phyloP scores from a whole-genome alignment of 2,329 filamentous ascomycete species.

The Diaporthe ilicicola region DNA sequence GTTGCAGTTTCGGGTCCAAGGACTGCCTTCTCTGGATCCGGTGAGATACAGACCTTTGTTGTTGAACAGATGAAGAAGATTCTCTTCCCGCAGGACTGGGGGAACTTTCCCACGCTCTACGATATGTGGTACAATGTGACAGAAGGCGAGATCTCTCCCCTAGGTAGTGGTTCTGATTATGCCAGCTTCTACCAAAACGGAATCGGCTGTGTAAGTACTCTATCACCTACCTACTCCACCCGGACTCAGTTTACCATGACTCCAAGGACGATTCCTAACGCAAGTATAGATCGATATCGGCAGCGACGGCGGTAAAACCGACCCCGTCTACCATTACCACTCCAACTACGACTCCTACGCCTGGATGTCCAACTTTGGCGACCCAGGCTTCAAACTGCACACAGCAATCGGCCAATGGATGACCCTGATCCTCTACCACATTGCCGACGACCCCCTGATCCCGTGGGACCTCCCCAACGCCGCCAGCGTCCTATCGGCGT shows the following conservation, averaged over 20 bases:
- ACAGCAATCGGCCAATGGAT: constrained; percentile 12
- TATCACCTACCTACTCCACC: constrained; percentile 42
- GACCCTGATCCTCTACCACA: constrained; percentile 1
- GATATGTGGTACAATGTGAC: constrained; percentile 19
- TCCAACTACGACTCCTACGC: constrained; percentile 90
- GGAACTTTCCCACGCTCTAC: background rate
- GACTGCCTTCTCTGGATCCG: constrained; percentile 1
- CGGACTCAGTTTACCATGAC: too few relatives aligned
- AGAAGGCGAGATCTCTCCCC: constrained; percentile 12
- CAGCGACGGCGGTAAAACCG: constrained; percentile 68
- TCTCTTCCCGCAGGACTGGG: background rate
- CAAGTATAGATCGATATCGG: constrained; percentile 85
- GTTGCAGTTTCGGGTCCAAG: constrained; percentile 6
- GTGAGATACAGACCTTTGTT: constrained; percentile 8
- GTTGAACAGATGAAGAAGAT: constrained; percentile 19
- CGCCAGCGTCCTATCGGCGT: constrained; percentile 2
- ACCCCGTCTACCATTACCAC: constrained; percentile 81
- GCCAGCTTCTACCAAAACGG: constrained; percentile 9
- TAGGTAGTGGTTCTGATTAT: constrained; percentile 10
- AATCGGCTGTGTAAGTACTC: constrained; percentile 73
- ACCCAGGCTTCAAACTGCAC: constrained; percentile 60
- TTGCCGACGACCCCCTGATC: constrained; percentile 1
- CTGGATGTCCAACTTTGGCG: constrained; percentile 87
- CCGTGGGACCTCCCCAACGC: constrained; percentile 15
- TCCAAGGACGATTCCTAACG: constrained; percentile 56